phyloP scores from a whole-genome alignment of 75 land plant species.

The Cupressus sempervirens region DNA sequence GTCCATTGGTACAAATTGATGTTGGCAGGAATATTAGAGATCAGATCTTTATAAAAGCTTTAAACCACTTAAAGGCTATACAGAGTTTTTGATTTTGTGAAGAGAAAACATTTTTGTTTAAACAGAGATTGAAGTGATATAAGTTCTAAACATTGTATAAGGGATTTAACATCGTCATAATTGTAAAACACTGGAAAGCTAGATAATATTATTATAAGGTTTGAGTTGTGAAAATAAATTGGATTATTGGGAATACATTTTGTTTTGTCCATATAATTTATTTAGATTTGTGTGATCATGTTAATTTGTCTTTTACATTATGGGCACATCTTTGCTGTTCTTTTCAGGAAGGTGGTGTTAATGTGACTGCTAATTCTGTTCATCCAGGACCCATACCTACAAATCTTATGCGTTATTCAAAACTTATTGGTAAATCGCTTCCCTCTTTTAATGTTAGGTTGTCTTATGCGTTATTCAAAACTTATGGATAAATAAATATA shows the following conservation, averaged over 20 bases:
- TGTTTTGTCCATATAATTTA: not conserved
- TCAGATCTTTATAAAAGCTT: too few species aligned
- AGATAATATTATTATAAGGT: too few species aligned
- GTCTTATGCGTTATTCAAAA: not conserved
- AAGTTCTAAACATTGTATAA: too few species aligned
- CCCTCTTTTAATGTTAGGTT: not conserved
- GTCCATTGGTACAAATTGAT: too few species aligned
- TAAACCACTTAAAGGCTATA: too few species aligned
- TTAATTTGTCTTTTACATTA: not conserved
- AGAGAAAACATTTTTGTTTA: too few species aligned
- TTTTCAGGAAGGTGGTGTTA: constrained; percentile 42
- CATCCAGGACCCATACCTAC: constrained; percentile 12
- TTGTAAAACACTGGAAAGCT: too few species aligned
- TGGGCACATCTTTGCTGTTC: not conserved
- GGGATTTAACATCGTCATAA: too few species aligned
- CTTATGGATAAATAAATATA: not conserved
- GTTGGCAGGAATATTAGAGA: too few species aligned
- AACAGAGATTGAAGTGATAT: too few species aligned
- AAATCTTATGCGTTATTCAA: not conserved
- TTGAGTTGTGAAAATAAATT: not conserved
- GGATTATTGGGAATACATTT: not conserved
- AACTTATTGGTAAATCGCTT: not conserved
- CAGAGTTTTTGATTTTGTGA: too few species aligned
- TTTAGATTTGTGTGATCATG: not conserved
- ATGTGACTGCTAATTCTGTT: constrained; percentile 45